These are phyloP conservation scores for Raphanus raphanistrum DNA, from an alignment of 345 rosid species.

Conservation along the genomic window DNA sequence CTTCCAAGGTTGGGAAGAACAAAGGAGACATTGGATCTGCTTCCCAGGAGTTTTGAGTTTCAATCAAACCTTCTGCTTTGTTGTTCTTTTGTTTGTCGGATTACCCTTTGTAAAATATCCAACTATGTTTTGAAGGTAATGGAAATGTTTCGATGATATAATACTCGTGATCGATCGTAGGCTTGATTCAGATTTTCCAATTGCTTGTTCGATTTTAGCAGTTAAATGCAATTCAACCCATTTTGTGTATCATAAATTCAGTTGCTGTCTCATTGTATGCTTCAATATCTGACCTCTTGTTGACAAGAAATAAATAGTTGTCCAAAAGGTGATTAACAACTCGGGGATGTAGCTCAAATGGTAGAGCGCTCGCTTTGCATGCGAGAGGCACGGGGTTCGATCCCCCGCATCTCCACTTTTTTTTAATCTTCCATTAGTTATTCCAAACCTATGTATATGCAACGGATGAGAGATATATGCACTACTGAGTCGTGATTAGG, in stretches of 20 bases:
- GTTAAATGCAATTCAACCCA: not conserved
- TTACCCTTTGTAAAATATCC: slow-evolving; percentile 2
- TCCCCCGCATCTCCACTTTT: slow-evolving; percentile 73
- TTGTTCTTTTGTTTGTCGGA: not conserved
- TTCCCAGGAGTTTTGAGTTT: slow-evolving; percentile 58
- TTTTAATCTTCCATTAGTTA: too few relatives aligned
- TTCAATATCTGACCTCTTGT: too few relatives aligned
- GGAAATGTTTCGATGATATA: not conserved
- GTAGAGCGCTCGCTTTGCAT: slow-evolving; percentile 98
- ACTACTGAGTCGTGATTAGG: not conserved
- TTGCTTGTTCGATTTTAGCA: not conserved
- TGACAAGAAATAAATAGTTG: not conserved
- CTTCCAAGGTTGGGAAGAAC: slow-evolving; percentile 56
- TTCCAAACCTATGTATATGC: too few relatives aligned
- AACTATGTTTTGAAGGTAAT: not conserved
- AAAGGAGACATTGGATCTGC: slow-evolving; percentile 67
- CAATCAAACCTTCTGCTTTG: not conserved
- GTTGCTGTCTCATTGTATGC: not conserved
- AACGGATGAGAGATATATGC: not conserved
- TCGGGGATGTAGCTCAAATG: slow-evolving; percentile 56
- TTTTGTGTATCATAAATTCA: not conserved
- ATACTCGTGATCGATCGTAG: not conserved
- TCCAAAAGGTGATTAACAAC: not conserved
- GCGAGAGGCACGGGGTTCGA: slow-evolving; percentile 95
- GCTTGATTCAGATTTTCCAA: not conserved